phyloP scores from a whole-genome alignment of 106 monocot species.

The Acanthochlamys bracteata region DNA sequence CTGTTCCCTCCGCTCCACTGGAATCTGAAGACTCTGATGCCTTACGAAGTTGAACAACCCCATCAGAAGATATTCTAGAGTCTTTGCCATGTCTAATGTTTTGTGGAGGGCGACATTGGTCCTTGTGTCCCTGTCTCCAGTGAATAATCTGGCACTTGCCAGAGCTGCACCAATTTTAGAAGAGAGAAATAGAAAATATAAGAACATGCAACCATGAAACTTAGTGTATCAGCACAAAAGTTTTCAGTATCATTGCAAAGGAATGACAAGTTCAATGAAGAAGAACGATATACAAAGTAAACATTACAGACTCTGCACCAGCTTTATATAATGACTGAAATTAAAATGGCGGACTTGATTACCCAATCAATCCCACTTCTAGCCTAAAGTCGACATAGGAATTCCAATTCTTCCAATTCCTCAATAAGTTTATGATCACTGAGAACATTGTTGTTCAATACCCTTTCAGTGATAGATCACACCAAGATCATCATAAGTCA shows the following conservation, averaged over 20 bases:
- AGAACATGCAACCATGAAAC: background rate
- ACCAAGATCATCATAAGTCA: too few relatives aligned
- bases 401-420: too few relatives aligned
- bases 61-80: constrained; percentile 6
- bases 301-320: too few relatives aligned
- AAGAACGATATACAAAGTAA: background rate
- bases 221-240: background rate
- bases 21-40: background rate
- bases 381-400: too few relatives aligned
- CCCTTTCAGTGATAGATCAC: too few relatives aligned
- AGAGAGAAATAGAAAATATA: background rate
- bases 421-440: too few relatives aligned
- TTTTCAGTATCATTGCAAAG: background rate
- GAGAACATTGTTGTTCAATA: too few relatives aligned
- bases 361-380: too few relatives aligned
- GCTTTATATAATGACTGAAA: too few relatives aligned
- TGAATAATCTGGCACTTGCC: constrained; percentile 74
- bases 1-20: background rate
- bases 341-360: too few relatives aligned
- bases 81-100: constrained; percentile 2
- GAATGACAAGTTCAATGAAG: background rate
- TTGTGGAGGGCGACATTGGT: constrained; percentile 34
- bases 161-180: constrained; percentile 34
- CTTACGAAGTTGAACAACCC: background rate
- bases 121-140: constrained; percentile 75